phyloP scores from a whole-genome alignment of 345 rosid species.

The Psidium friedrichsthalianum region DNA sequence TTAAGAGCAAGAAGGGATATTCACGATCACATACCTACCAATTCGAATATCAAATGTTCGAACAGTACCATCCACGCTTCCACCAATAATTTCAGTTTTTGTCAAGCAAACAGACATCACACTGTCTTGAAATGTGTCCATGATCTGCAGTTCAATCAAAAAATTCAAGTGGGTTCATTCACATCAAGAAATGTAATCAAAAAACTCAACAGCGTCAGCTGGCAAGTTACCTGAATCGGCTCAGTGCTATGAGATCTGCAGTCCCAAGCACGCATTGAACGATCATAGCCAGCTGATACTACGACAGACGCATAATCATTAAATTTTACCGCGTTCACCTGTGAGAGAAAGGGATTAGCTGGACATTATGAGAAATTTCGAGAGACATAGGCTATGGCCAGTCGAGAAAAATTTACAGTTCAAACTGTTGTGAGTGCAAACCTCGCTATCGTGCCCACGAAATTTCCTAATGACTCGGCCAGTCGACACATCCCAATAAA shows the following conservation, averaged over 20 bases:
- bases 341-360: neutral
- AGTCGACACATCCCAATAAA: slow-evolving; percentile 92
- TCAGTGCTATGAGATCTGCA: slow-evolving; percentile 91
- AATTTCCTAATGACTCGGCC: slow-evolving; percentile 87
- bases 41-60: slow-evolving; percentile 92
- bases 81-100: slow-evolving; percentile 85
- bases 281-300: slow-evolving; percentile 94
- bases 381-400: neutral
- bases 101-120: slow-evolving; percentile 95
- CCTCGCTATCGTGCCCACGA: slow-evolving; percentile 94
- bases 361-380: neutral
- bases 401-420: neutral
- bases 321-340: slow-evolving; percentile 95
- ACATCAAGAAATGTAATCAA: neutral
- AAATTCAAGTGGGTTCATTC: neutral
- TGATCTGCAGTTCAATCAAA: slow-evolving; percentile 33
- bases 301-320: slow-evolving; percentile 72
- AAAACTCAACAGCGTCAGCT: neutral
- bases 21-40: slow-evolving; percentile 52
- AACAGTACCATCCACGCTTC: slow-evolving; percentile 97
- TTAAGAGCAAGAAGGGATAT: neutral
- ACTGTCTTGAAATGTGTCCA: slow-evolving; percentile 72
- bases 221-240: slow-evolving; percentile 70
- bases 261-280: slow-evolving; percentile 89
- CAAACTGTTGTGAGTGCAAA: neutral